phyloP scores from a whole-genome alignment of 106 monocot species.

The Posidonia australis region DNA sequence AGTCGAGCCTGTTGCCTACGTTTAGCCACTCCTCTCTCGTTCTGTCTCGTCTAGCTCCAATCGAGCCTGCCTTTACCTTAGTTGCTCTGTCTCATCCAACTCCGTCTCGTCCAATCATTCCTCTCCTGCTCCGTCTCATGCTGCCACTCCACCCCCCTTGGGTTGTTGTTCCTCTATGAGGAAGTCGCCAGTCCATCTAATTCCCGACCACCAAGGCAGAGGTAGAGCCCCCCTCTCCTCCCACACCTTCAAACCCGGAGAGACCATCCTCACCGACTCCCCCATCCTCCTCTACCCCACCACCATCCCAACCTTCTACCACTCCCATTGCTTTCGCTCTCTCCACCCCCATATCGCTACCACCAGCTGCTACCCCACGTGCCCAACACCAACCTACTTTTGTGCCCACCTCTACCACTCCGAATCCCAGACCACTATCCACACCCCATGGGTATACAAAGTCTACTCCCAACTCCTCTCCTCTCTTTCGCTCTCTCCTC shows the following conservation, averaged over 20 bases:
- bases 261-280: constrained; percentile 55
- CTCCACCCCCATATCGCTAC: background rate
- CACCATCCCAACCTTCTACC: constrained; percentile 13
- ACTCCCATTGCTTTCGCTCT: constrained; percentile 32
- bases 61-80: no score
- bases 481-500: constrained; percentile 18
- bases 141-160: no score
- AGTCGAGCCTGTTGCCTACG: no score
- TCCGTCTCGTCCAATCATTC: no score
- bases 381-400: background rate
- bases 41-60: no score
- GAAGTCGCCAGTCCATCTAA: constrained; percentile 16
- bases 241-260: constrained; percentile 44
- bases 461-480: constrained; percentile 6
- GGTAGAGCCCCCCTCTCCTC: constrained; percentile 51
- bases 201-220: constrained; percentile 30
- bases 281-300: constrained; percentile 78
- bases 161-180: no score
- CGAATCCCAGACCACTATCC: constrained; percentile 16
- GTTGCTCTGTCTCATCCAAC: no score
- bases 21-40: no score
- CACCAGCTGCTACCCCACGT: background rate
- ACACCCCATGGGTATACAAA: constrained; percentile 14
- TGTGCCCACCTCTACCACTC: constrained; percentile 17
- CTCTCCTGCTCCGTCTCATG: no score